Conservation (phyloP, 768 basidiomycete genomes). For the Chalciporus sphaerocephalus region DNA sequence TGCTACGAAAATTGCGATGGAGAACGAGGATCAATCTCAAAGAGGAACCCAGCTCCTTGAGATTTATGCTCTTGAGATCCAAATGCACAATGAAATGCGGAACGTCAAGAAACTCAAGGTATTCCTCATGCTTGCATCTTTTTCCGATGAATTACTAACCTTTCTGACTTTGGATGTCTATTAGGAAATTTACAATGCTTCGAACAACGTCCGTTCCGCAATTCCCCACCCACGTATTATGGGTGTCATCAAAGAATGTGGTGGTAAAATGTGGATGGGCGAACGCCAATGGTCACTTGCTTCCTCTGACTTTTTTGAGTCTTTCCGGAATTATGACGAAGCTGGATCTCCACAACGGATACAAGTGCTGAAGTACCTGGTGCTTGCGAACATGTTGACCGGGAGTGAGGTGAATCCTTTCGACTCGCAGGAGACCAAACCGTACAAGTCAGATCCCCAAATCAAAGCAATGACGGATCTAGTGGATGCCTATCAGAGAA, state of each 20-base stretch:
- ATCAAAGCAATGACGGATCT: conserved; percentile 98
- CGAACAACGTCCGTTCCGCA: conserved; percentile 87
- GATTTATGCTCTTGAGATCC: conserved; percentile 97
- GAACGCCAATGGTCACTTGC: conserved; percentile 99
- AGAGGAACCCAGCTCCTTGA: conserved; percentile 92
- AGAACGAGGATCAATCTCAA: conserved; percentile 83
- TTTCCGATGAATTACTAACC: background rate
- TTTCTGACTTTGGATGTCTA: conserved; percentile 3
- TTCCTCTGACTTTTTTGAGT: conserved; percentile 97
- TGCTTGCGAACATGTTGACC: conserved; percentile 96
- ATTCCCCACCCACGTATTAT: conserved; percentile 98
- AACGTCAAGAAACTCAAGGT: conserved; percentile 97
- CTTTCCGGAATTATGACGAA: conserved; percentile 98
- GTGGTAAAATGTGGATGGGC: conserved; percentile 99
- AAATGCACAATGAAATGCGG: conserved; percentile 97
- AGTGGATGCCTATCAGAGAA: conserved; percentile 92
- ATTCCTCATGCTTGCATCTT: background rate
- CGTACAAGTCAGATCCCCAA: conserved; percentile 92
- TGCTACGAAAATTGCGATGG: conserved; percentile 55
- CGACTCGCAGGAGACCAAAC: conserved; percentile 99
- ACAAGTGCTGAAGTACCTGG: conserved; percentile 97
- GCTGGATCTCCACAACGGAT: conserved; percentile 95
- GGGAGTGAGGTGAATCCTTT: conserved; percentile 99
- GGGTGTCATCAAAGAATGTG: conserved; percentile 98
- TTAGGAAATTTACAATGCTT: conserved; percentile 96